Percentiles rank a stretch among this genome's conserved stretches.
Conservation (phyloP, 2,329 filamentous ascomycete species). For the Phaeophleospora eucalypticola region DNA sequence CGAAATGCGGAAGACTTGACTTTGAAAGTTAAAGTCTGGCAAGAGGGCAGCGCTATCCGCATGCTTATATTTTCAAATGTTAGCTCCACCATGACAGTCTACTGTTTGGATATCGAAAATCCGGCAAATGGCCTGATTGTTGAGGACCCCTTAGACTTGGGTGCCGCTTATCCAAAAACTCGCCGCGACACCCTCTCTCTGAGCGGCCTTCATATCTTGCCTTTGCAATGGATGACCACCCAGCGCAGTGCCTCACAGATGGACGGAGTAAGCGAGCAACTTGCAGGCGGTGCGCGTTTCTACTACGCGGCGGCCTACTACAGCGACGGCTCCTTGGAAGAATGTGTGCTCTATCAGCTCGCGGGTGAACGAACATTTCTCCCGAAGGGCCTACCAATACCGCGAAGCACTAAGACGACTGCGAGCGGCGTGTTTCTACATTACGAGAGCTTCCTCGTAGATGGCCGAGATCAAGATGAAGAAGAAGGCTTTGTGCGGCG, state of each 20-base stretch:
- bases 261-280: background rate
- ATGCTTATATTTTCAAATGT: background rate
- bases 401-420: background rate
- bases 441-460: slow-evolving; percentile 2
- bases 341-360: background rate
- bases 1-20: slow-evolving; percentile 51
- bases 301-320: background rate
- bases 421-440: background rate
- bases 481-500: background rate
- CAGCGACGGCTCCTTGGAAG: background rate
- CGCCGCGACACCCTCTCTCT: background rate
- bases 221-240: background rate
- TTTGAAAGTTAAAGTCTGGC: slow-evolving; percentile 36
- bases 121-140: background rate
- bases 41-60: slow-evolving; percentile 32
- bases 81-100: background rate
- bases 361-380: background rate
- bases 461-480: background rate
- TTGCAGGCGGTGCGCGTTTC: background rate
- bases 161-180: background rate
- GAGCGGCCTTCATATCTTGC: background rate
- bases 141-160: background rate
- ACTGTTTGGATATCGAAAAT: background rate
- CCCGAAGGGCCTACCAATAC: background rate
- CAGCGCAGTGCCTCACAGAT: background rate